Evolutionary conservation across 495 filamentous ascomycete genomes (phyloP), one percentile per base, ranked within the genome.

Genomic region (Trichoderma asperelloides): DNA sequence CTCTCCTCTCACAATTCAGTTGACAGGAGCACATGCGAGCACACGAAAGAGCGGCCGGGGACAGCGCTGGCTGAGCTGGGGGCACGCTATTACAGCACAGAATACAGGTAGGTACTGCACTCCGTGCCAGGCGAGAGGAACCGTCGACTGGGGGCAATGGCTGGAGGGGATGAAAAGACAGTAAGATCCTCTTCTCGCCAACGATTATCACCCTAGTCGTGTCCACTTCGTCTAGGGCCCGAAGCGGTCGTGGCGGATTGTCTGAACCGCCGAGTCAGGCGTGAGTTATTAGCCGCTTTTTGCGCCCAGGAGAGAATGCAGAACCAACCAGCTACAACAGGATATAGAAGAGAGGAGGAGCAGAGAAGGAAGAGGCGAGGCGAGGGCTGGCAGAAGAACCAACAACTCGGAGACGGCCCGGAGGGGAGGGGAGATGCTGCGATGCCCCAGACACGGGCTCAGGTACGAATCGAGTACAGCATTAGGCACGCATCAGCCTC

Each of bases 201-300:
- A 28, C 15, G 55, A 60, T 23, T 21, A 60, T 60, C 25, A 60
- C 55, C 55, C 55, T 18, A 25, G 55, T 30, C 27, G 55, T 30
- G 55, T 18, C 55, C 55, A 60, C 55, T 60, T 57, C n/a, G 49
- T 57, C n/a, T 25, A 60, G n/a, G 55, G 55, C 55, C 55, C 55
- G 28, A 30, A 60, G 55, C 55, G 55, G 55, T 47, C 43, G 43
- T 47, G 43, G 43, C 43, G 43, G 43, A 47, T 9, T 51, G 55
- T 57, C 23, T 28, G 25, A 25, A 60, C 16, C 25, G 55, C 27
- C 55, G 55, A 60, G 55, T 60, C 55, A 60, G 27, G 55, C 28
- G 55, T 3, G 33, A 37, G 33, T 8, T 37, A 37, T 60, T 60
- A 60, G n/a, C 55, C 55, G 55, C 55, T 30, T 60, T 60, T 60